Conservation (phyloP, 306 rosid species). For the Amphicarpaea edgeworthii region DNA sequence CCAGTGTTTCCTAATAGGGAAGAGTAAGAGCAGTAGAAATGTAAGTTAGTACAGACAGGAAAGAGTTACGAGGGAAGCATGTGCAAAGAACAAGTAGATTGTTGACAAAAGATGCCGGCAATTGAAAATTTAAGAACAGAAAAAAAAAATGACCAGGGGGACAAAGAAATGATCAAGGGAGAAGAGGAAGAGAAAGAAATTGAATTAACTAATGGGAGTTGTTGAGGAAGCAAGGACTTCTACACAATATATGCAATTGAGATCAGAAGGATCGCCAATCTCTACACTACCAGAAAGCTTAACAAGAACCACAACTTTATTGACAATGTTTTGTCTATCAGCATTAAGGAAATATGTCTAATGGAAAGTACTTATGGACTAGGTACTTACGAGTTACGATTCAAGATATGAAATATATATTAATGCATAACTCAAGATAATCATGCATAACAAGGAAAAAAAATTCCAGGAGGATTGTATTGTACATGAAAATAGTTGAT, state of each 20-base stretch:
- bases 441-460: not conserved
- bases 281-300: not conserved
- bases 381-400: not conserved
- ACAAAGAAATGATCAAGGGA: not conserved
- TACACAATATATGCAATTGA: slow-evolving; percentile 14
- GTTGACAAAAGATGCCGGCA: not conserved
- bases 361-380: not conserved
- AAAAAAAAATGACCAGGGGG: not conserved
- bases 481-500: slow-evolving; percentile 6
- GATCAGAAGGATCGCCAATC: not conserved
- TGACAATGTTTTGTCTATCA: not conserved
- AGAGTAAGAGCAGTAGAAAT: slow-evolving; percentile 4
- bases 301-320: not conserved
- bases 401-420: slow-evolving; percentile 2
- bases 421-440: not conserved
- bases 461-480: not conserved
- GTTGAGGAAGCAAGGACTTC: not conserved
- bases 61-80: not conserved
- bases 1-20: slow-evolving; percentile 51
- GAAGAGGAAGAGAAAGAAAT: slow-evolving; percentile 1
- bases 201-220: not conserved
- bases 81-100: slow-evolving; percentile 3
- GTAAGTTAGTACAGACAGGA: not conserved
- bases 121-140: not conserved
- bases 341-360: not conserved